Percentiles rank a stretch among this genome's conserved stretches.
Evolutionary conservation across 805 yeast species (phyloP).

Genomic region (Candida broadrunensis): DNA sequence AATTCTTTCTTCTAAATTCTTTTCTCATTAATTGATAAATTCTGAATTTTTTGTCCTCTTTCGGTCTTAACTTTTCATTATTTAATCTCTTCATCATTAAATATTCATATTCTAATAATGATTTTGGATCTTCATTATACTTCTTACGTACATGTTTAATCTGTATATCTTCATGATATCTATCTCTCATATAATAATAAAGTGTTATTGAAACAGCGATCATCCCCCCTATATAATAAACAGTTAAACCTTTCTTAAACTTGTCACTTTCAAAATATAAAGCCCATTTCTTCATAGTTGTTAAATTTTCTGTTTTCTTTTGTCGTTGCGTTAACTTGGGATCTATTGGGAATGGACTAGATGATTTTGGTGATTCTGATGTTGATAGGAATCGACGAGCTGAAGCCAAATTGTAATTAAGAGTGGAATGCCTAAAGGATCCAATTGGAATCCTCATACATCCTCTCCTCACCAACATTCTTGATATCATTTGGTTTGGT

Average conservation of each 20-base stretch:
- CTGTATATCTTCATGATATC: constrained; percentile 64
- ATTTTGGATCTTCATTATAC: constrained; percentile 31
- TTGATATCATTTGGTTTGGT: too few species aligned
- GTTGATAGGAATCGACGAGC: too few species aligned
- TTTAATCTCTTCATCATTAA: constrained; percentile 59
- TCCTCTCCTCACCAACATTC: too few species aligned
- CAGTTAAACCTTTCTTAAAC: constrained; percentile 57
- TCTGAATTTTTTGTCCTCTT: constrained; percentile 57
- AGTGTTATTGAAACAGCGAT: constrained; percentile 56
- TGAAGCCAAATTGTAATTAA: too few species aligned
- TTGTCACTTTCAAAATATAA: constrained; percentile 46
- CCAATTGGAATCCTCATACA: too few species aligned
- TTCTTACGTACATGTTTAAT: constrained; percentile 40
- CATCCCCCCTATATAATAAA: constrained; percentile 61
- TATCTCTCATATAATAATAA: constrained; percentile 61
- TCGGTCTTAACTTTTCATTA: constrained; percentile 57
- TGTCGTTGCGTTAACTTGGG: constrained; percentile 25
- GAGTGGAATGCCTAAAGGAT: too few species aligned
- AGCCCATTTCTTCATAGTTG: constrained; percentile 39
- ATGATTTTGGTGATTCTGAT: neutral
- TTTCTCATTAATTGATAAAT: constrained; percentile 57
- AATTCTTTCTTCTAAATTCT: constrained; percentile 38
- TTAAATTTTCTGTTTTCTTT: constrained; percentile 25
- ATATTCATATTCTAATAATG: constrained; percentile 59
- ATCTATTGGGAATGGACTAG: constrained; percentile 33